Evolutionary conservation across 176 grass and related monocot genomes (phyloP).

Genomic region (Raddia distichophylla): DNA sequence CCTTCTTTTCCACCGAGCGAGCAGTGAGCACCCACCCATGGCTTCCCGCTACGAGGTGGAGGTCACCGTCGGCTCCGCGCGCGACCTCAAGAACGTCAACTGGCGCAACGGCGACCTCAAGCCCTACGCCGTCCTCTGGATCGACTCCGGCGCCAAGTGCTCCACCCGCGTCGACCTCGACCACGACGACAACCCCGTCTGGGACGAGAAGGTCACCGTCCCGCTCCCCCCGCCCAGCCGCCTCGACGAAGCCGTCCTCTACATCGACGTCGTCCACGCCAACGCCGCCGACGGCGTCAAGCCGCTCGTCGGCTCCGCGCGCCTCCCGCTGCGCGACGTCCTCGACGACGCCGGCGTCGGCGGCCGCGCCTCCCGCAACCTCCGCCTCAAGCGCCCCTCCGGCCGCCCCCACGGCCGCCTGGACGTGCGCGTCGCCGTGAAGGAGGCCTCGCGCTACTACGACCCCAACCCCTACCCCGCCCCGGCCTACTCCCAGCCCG

Average conservation of each 20-base stretch:
- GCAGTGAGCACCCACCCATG: too few species aligned
- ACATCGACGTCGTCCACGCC: conserved; percentile 80
- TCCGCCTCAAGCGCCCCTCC: conserved; percentile 69
- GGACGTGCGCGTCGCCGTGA: conserved; percentile 58
- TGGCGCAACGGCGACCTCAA: conserved; percentile 72
- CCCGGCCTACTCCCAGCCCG: conserved; percentile 26
- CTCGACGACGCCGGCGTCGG: conserved; percentile 62
- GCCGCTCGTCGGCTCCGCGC: conserved; percentile 69
- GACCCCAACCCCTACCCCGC: conserved; percentile 31
- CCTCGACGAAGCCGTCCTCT: conserved; percentile 55
- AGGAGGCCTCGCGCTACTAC: conserved; percentile 54
- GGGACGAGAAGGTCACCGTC: conserved; percentile 68
- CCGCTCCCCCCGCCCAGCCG: conserved; percentile 32
- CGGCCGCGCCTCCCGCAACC: conserved; percentile 10
- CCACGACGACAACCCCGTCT: conserved; percentile 43
- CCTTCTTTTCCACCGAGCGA: too few species aligned
- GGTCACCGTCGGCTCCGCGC: conserved; percentile 52
- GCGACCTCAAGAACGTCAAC: conserved; percentile 83
- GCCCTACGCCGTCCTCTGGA: conserved; percentile 66
- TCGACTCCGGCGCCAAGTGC: conserved; percentile 52
- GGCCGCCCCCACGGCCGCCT: conserved; percentile 65
- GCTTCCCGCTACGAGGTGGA: conserved; percentile 64
- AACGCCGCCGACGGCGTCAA: conserved; percentile 57
- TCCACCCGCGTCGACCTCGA: conserved; percentile 63
- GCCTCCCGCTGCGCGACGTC: conserved; percentile 67